A percentile compares a stretch with the other conserved stretches of the same genome.
Conservation (phyloP, 768 basidiomycete species). For the Lepiota subincarnata region DNA sequence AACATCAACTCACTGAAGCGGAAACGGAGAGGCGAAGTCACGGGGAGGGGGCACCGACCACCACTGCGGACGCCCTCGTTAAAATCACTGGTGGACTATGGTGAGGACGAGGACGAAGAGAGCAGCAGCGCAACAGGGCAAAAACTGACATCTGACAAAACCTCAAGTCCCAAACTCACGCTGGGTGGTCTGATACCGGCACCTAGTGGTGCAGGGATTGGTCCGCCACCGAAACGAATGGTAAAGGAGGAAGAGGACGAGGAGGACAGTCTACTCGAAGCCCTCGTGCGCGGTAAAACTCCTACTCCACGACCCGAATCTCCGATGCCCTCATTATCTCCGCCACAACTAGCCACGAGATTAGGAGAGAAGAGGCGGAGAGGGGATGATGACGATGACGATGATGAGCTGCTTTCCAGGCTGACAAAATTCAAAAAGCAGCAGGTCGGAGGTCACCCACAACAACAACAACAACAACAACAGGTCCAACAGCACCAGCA, state of each 20-base stretch:
- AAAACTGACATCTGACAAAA: not conserved
- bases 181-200: conserved; percentile 14
- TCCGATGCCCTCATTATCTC: not conserved
- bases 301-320: conserved; percentile 27
- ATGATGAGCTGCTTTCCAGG: conserved; percentile 59
- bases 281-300: conserved; percentile 43
- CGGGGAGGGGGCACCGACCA: conserved; percentile 35
- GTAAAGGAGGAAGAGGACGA: conserved; percentile 43
- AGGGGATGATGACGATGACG: conserved; percentile 64
- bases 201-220: conserved; percentile 27
- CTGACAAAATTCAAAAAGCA: conserved; percentile 59
- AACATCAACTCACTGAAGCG: conserved; percentile 45
- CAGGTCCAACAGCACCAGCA: not conserved
- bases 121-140: not conserved
- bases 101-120: conserved; percentile 65
- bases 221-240: conserved; percentile 43
- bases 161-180: conserved; percentile 3
- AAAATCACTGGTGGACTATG: conserved; percentile 70
- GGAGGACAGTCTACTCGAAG: conserved; percentile 56
- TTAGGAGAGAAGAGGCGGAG: conserved; percentile 69
- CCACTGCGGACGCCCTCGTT: conserved; percentile 51
- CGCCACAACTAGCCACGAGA: conserved; percentile 38
- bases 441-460: conserved; percentile 20
- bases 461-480: not conserved
- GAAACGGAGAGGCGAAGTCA: conserved; percentile 47